phyloP scores from a whole-genome alignment of 139 green algal genomes.

The Ettlia oleoabundans region DNA sequence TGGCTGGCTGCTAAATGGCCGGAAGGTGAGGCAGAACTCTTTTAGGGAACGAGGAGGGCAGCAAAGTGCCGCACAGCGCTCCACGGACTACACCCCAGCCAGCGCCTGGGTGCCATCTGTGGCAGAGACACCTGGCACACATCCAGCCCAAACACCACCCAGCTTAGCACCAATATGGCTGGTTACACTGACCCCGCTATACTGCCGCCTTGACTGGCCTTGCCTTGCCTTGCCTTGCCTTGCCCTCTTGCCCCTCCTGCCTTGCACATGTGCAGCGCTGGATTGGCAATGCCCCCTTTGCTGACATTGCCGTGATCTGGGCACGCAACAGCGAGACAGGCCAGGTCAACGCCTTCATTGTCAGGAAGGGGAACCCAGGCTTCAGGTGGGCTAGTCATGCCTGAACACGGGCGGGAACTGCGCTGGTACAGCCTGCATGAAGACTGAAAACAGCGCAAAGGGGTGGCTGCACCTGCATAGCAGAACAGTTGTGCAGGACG shows the following conservation, averaged over 20 bases:
- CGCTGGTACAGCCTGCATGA: no score
- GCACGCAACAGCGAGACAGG: slow-evolving; percentile 74
- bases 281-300: slow-evolving; percentile 95
- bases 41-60: no score
- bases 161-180: no score
- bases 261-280: slow-evolving; percentile 59
- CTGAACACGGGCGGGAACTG: neutral
- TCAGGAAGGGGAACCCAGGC: slow-evolving; percentile 88
- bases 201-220: neutral
- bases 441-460: no score
- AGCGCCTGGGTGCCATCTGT: no score
- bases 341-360: slow-evolving; percentile 91
- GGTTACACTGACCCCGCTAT: no score
- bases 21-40: slow-evolving; percentile 63
- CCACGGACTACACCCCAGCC: no score
- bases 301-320: slow-evolving; percentile 87
- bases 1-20: slow-evolving; percentile 89
- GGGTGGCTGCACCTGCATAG: neutral
- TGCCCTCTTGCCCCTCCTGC: no score
- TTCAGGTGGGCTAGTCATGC: slow-evolving; percentile 61
- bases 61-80: no score
- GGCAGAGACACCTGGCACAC: no score
- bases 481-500: no score
- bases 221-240: neutral
- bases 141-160: no score